phyloP scores from a whole-genome alignment of 495 filamentous ascomycete species.

The Penicillium tannophilum region DNA sequence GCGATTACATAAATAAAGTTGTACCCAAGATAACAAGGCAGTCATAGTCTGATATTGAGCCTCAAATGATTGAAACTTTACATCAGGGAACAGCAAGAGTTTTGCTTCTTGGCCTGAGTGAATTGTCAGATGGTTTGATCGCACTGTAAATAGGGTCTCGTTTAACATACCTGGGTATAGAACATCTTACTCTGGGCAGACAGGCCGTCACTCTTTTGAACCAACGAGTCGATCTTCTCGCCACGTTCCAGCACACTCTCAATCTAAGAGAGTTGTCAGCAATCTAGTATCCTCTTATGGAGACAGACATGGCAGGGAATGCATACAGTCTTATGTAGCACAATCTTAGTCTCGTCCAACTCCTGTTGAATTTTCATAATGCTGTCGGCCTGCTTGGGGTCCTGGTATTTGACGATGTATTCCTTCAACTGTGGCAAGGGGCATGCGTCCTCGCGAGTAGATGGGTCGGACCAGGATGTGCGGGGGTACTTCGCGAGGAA shows the following conservation, averaged over 20 bases:
- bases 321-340: constrained; percentile 82
- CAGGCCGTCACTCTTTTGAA: constrained; percentile 84
- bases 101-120: constrained; percentile 89
- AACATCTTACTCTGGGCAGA: constrained; percentile 95
- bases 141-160: not conserved
- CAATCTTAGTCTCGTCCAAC: constrained; percentile 96
- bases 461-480: constrained; percentile 59
- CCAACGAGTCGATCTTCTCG: constrained; percentile 89
- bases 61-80: constrained; percentile 31
- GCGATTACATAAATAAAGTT: constrained; percentile 20
- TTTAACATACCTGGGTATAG: constrained; percentile 68
- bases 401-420: constrained; percentile 84
- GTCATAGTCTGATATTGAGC: not conserved
- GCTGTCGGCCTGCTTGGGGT: constrained; percentile 83
- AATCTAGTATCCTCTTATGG: not conserved
- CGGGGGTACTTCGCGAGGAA: constrained; percentile 82
- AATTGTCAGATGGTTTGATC: constrained; percentile 11
- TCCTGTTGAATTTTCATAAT: constrained; percentile 96
- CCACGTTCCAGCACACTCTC: constrained; percentile 80
- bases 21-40: constrained; percentile 11
- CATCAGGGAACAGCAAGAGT: constrained; percentile 88
- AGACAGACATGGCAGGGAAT: constrained; percentile 5
- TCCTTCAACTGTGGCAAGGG: constrained; percentile 75
- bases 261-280: constrained; percentile 45
- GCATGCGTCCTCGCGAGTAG: constrained; percentile 34